Evolutionary conservation across 768 basidiomycete genomes (phyloP).

Genomic region (Gymnopilus dilepis): DNA sequence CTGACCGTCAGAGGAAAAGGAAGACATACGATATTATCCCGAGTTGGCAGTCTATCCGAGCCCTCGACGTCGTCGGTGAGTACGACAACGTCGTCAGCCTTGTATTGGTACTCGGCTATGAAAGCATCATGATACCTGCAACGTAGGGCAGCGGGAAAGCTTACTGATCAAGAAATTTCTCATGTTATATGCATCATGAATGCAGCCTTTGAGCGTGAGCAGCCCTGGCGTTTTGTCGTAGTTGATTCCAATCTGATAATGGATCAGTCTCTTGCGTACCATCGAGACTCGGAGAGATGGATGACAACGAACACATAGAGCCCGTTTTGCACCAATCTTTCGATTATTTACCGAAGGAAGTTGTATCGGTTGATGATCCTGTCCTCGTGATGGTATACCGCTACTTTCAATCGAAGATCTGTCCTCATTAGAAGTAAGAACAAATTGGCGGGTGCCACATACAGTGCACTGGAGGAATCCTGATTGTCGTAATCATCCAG

Average conservation of each 20-base stretch:
- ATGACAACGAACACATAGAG: constrained; percentile 68
- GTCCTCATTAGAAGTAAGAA: no score
- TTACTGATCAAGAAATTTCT: constrained; percentile 67
- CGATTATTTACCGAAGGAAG: constrained; percentile 86
- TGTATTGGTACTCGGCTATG: constrained; percentile 59
- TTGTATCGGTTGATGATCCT: constrained; percentile 51
- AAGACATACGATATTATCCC: constrained; percentile 53
- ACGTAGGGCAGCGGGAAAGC: neutral
- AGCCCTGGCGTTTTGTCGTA: constrained; percentile 69
- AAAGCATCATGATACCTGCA: neutral
- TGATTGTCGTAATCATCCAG: no score
- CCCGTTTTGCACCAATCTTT: constrained; percentile 87
- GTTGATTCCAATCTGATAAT: constrained; percentile 78
- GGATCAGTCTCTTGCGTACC: neutral
- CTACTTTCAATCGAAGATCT: no score
- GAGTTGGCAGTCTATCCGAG: constrained; percentile 46
- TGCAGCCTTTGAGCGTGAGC: constrained; percentile 68
- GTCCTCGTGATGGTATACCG: neutral
- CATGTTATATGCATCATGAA: constrained; percentile 80
- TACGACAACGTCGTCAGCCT: constrained; percentile 66
- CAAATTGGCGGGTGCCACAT: no score
- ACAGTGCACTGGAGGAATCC: no score
- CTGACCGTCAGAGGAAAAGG: no score
- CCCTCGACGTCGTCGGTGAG: constrained; percentile 64
- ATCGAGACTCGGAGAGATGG: neutral